phyloP scores from a whole-genome alignment of 148 eudicot genomes.

The Persicaria maculosa region DNA sequence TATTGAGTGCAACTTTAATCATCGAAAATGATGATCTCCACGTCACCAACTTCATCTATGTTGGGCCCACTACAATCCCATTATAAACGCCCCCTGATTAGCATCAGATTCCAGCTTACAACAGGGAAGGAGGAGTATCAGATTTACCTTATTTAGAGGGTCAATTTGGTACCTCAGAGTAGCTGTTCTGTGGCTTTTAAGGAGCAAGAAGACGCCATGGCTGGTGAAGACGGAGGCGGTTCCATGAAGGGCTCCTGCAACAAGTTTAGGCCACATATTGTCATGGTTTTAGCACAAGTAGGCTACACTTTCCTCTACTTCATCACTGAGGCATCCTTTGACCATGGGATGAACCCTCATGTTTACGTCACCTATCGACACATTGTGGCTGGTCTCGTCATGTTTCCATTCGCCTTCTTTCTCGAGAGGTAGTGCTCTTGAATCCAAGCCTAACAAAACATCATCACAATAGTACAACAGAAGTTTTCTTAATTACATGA shows the following conservation, averaged over 20 bases:
- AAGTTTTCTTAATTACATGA: not conserved
- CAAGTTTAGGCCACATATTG: constrained; percentile 63
- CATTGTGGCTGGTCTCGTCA: constrained; percentile 44
- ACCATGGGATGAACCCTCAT: constrained; percentile 80
- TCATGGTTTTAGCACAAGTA: constrained; percentile 59
- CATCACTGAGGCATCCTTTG: constrained; percentile 76
- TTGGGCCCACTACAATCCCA: not conserved
- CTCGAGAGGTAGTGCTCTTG: constrained; percentile 50
- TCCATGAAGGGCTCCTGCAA: constrained; percentile 14
- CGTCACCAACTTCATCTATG: not conserved
- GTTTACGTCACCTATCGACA: constrained; percentile 74
- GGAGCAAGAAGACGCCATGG: constrained; percentile 11
- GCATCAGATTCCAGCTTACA: not conserved
- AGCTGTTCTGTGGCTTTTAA: not conserved
- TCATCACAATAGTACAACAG: not conserved
- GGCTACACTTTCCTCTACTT: constrained; percentile 63
- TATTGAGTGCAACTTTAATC: not conserved
- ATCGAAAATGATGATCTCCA: not conserved
- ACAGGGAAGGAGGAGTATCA: not conserved
- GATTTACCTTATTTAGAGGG: not conserved
- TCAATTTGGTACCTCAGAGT: not conserved
- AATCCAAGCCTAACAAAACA: not conserved
- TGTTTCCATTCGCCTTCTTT: constrained; percentile 70
- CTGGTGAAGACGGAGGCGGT: constrained; percentile 10
- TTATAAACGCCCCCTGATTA: not conserved